Base-by-base conservation (phyloP, 1,139 yeast genomes). In the Pneumocystis wakefieldiae region DNA sequence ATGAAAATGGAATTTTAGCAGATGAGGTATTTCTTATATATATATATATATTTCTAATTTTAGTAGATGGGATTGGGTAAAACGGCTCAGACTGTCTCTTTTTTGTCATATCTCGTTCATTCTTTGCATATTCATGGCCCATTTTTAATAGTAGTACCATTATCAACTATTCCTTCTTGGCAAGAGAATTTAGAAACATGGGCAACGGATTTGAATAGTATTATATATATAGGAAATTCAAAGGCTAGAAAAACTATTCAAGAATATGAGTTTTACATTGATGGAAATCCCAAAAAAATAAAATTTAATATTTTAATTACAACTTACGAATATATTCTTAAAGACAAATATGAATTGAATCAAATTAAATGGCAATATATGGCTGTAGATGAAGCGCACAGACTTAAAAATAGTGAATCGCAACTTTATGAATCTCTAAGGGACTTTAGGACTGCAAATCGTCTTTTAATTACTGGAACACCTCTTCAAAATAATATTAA, bases 331-430 rank as follows among this genome's bases (percentile, higher is more conserved):
- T 94, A 92, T 72, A 90, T 94, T 67, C 80, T 92, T 72, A 92
- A 92, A 71, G 99, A 92, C 73, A 79, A 90, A 63, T 69, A 77
- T 35, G 95, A 88, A 68, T 79, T 92, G 64, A 96, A 97, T 2
- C 73, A 82, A 32, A 81, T 94, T 65, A 87, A 82, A 73, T 92
- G 99, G 99, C 97, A 92, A 73, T 94, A 87, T 71, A 76, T 94
- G 70, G 98, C 98, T 1, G 97, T 94, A 55, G 99, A 94, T 74
- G 99, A 94, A 76, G 99, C 98, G 2, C 99, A 94, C 76, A 81
- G 98, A 71, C 80, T 94, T 71, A 94, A 94, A 70, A 94, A 94
- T 72, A 87, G 96, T 0, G 97, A 91, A 73, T 86, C 95, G 42
- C 91, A 97, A 0, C 77, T 94, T 61, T 92, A 92, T 72, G 97